Conservation (phyloP, 108 stramenopile species). For the Craspedostauros australis region DNA sequence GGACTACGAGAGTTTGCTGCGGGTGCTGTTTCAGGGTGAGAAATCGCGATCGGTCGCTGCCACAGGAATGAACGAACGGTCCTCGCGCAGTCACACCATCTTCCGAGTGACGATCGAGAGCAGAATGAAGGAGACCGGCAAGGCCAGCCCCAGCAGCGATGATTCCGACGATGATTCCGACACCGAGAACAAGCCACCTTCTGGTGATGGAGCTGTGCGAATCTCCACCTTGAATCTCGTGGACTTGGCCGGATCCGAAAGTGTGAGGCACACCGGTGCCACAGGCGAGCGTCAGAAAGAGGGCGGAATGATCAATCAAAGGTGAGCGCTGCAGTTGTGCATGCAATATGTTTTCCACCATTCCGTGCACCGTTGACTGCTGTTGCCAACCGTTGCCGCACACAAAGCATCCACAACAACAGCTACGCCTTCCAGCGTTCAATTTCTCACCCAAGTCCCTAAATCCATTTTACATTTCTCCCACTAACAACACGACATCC, state of each 20-base stretch:
- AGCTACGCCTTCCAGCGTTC: too few species aligned
- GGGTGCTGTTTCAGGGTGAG: constrained; percentile 75
- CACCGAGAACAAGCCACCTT: constrained; percentile 1
- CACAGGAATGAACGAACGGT: constrained; percentile 95
- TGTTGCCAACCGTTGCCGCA: background rate
- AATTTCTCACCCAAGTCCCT: too few species aligned
- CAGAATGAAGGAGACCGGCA: constrained; percentile 28
- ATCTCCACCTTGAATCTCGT: constrained; percentile 86
- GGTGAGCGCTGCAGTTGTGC: constrained; percentile 22
- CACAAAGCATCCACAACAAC: too few species aligned
- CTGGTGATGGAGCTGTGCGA: constrained; percentile 54
- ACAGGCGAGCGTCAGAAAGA: constrained; percentile 96
- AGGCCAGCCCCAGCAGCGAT: constrained; percentile 7
- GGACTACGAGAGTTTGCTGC: constrained; percentile 69
- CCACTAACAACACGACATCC: too few species aligned
- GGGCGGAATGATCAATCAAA: constrained; percentile 96
- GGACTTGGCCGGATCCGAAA: constrained; percentile 89
- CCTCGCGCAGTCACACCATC: constrained; percentile 95
- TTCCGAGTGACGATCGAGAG: constrained; percentile 93
- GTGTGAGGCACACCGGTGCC: constrained; percentile 88
- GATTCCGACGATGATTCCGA: constrained; percentile 24
- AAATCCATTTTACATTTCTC: too few species aligned
- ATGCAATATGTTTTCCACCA: background rate
- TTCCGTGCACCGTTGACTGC: background rate
- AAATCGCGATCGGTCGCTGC: constrained; percentile 82